phyloP scores from a whole-genome alignment of 192 early-diverging fungal genomes.

The Geranomyces variabilis region DNA sequence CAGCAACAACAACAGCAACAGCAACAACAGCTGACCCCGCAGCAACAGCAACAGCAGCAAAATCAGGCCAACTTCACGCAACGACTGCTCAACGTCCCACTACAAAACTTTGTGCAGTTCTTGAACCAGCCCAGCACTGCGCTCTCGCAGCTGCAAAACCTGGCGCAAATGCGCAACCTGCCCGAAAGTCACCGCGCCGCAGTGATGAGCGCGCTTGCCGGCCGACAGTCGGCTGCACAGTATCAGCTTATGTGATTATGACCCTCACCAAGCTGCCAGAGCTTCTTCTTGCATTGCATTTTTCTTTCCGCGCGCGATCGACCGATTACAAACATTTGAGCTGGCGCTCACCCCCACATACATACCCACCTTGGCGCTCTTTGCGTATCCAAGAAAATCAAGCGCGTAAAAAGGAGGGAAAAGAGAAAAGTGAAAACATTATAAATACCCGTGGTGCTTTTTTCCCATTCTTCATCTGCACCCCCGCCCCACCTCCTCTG shows the following conservation, averaged over 20 bases:
- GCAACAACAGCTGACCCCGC: background rate
- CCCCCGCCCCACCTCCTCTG: too few relatives aligned
- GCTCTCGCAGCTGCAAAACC: constrained; percentile 8
- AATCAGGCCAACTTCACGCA: background rate
- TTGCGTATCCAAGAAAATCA: too few relatives aligned
- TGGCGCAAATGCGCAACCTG: constrained; percentile 3
- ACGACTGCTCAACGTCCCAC: background rate
- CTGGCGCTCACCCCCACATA: too few relatives aligned
- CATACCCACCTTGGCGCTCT: too few relatives aligned
- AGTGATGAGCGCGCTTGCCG: background rate
- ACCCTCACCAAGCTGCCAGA: too few relatives aligned
- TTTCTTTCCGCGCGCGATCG: too few relatives aligned
- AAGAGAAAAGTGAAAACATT: too few relatives aligned
- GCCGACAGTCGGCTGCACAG: background rate
- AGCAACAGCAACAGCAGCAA: background rate
- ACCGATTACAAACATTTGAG: too few relatives aligned
- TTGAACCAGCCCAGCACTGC: constrained; percentile 6
- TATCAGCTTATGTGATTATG: background rate
- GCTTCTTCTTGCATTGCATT: too few relatives aligned
- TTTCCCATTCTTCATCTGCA: too few relatives aligned
- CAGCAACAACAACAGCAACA: background rate
- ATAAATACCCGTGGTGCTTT: too few relatives aligned
- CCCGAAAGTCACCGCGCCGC: constrained; percentile 21
- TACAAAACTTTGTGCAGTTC: constrained; percentile 7
- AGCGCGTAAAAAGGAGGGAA: too few relatives aligned